These are phyloP conservation scores for Poteriospumella lacustris DNA, from an alignment of 108 stramenopile genomes.

Conservation along the genomic window DNA sequence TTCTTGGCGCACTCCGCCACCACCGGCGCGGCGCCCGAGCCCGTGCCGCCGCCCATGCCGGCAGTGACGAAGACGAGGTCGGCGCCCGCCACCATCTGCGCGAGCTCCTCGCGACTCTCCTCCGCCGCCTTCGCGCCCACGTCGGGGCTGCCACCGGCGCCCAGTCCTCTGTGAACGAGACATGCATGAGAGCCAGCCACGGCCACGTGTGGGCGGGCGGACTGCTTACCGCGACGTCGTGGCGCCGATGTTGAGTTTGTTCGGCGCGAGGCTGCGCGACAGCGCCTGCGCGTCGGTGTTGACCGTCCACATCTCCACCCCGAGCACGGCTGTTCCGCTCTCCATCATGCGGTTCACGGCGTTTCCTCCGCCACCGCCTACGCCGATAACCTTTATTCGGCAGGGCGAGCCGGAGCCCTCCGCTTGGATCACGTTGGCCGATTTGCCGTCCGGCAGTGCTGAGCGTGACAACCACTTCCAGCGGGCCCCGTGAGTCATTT, in stretches of 20 bases:
- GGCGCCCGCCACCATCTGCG: conserved; percentile 49
- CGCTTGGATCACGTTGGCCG: neutral
- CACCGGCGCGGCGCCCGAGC: conserved; percentile 68
- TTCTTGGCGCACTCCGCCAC: conserved; percentile 52
- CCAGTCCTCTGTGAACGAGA: conserved; percentile 54
- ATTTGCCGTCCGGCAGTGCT: neutral
- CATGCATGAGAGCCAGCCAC: too few species aligned
- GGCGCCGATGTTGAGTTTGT: conserved; percentile 52
- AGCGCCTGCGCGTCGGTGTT: conserved; percentile 65
- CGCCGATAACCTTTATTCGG: conserved; percentile 59
- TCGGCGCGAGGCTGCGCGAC: conserved; percentile 48
- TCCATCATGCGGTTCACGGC: conserved; percentile 66
- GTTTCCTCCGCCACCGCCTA: conserved; percentile 67
- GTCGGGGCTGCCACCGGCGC: conserved; percentile 58
- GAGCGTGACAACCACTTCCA: too few species aligned
- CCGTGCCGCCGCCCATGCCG: conserved; percentile 76
- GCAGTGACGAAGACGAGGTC: conserved; percentile 74
- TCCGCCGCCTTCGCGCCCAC: conserved; percentile 52
- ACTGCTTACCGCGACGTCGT: neutral
- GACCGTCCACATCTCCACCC: conserved; percentile 62
- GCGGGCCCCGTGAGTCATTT: too few species aligned
- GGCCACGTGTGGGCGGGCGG: neutral
- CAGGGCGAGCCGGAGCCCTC: conserved; percentile 30
- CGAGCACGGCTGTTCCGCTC: conserved; percentile 43
- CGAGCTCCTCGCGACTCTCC: conserved; percentile 52